Conservation (phyloP, 2,329 filamentous ascomycete genomes). For the Biscogniauxia sp. region DNA sequence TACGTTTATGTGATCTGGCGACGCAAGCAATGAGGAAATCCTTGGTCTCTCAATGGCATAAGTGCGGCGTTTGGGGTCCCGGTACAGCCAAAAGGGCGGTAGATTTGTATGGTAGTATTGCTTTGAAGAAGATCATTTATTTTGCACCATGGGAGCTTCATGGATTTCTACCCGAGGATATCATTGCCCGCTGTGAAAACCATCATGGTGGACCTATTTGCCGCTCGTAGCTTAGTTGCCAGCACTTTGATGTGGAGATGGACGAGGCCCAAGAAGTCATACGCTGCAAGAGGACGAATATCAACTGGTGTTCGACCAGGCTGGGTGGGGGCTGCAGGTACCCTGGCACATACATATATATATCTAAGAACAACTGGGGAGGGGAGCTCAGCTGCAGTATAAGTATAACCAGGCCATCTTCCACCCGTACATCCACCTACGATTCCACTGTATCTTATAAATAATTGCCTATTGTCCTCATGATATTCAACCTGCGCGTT, state of each 20-base stretch:
- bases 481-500: too few species aligned
- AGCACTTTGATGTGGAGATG: not conserved
- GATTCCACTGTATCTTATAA: too few species aligned
- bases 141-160: not conserved
- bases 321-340: not conserved
- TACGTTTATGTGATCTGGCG: constrained; percentile 12
- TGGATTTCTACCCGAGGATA: not conserved
- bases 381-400: too few species aligned
- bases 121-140: constrained; percentile 14
- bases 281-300: not conserved
- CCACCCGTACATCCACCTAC: too few species aligned
- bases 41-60: constrained; percentile 25
- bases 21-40: constrained; percentile 13
- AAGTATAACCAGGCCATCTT: too few species aligned
- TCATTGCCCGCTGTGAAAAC: not conserved
- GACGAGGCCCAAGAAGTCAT: not conserved
- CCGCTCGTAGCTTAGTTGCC: not conserved
- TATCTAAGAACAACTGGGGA: not conserved
- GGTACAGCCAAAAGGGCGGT: constrained; percentile 26
- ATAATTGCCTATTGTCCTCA: not conserved
- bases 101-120: constrained; percentile 31
- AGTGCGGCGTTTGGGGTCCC: constrained; percentile 31
- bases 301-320: not conserved
- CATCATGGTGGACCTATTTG: not conserved
- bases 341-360: not conserved